phyloP scores from a whole-genome alignment of 106 monocot genomes.

The Ottelia alismoides region DNA sequence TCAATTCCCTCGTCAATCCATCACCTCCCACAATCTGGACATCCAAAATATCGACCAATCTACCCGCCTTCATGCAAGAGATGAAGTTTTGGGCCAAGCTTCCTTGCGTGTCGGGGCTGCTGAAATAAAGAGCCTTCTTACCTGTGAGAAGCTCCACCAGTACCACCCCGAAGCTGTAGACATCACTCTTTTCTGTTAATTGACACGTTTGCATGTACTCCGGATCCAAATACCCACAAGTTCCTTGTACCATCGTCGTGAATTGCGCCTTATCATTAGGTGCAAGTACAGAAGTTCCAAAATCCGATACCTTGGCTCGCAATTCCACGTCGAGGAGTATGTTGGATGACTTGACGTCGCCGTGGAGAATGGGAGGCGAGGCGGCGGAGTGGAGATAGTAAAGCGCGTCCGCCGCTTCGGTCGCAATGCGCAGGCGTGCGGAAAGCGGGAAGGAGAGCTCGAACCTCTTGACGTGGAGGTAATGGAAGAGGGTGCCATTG shows the following conservation, averaged over 20 bases:
- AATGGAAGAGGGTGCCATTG: slow-evolving; percentile 11
- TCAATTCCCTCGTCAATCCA: slow-evolving; percentile 4
- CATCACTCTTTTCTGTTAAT: slow-evolving; percentile 35
- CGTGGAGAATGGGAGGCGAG: slow-evolving; percentile 21
- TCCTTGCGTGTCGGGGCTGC: background rate
- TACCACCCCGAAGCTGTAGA: slow-evolving; percentile 42
- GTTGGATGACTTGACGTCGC: slow-evolving; percentile 42
- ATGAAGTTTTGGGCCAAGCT: slow-evolving; percentile 17
- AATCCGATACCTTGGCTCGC: slow-evolving; percentile 34
- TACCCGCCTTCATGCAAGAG: slow-evolving; percentile 1
- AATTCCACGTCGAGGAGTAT: slow-evolving; percentile 26
- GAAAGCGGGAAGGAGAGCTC: slow-evolving; percentile 5
- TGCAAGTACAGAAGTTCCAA: slow-evolving; percentile 22
- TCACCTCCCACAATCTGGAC: slow-evolving; percentile 4
- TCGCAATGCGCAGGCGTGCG: slow-evolving; percentile 18
- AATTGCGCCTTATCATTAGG: slow-evolving; percentile 14
- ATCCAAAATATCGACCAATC: slow-evolving; percentile 13
- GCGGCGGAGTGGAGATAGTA: slow-evolving; percentile 35
- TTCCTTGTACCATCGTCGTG: slow-evolving; percentile 24
- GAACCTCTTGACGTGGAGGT: background rate
- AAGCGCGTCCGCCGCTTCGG: slow-evolving; percentile 27
- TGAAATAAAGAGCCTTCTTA: slow-evolving; percentile 8
- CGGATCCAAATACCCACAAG: slow-evolving; percentile 31
- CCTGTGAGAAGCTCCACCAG: slow-evolving; percentile 31
- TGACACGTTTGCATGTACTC: slow-evolving; percentile 25